These are phyloP conservation scores for Leccinellum luteum DNA, from an alignment of 768 basidiomycete genomes.

Conservation along the genomic window DNA sequence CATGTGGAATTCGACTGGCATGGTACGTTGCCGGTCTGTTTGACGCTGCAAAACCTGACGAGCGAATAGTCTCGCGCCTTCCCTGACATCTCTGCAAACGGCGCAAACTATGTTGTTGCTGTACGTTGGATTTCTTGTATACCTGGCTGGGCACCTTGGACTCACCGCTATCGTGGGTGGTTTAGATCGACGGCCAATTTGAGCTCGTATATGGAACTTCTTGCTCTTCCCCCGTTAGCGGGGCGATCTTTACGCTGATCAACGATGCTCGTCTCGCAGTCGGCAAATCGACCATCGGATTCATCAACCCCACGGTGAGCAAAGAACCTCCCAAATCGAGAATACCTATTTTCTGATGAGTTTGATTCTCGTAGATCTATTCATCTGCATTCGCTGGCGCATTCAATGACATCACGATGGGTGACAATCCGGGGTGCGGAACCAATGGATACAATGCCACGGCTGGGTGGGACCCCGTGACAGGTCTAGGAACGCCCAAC, in stretches of 20 bases:
- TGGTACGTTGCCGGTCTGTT: slow-evolving; percentile 13
- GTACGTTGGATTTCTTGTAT: slow-evolving; percentile 3
- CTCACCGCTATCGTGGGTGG: not conserved
- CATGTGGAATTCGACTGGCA: slow-evolving; percentile 29
- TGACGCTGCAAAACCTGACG: slow-evolving; percentile 30
- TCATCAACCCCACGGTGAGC: slow-evolving; percentile 47
- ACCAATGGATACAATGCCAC: slow-evolving; percentile 26
- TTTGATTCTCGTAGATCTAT: slow-evolving; percentile 13
- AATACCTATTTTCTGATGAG: not conserved
- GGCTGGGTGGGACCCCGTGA: slow-evolving; percentile 33
- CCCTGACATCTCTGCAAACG: slow-evolving; percentile 38
- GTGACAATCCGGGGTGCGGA: slow-evolving; percentile 28
- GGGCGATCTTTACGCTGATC: slow-evolving; percentile 33
- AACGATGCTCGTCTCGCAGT: slow-evolving; percentile 36
- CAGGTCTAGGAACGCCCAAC: slow-evolving; percentile 40
- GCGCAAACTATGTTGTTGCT: slow-evolving; percentile 31
- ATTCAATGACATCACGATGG: slow-evolving; percentile 22
- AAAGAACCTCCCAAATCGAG: slow-evolving; percentile 19
- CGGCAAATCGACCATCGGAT: slow-evolving; percentile 34
- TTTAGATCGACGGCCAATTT: slow-evolving; percentile 38
- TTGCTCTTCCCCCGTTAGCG: slow-evolving; percentile 31
- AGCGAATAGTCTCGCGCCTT: slow-evolving; percentile 34
- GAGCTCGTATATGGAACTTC: slow-evolving; percentile 33
- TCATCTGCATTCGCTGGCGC: slow-evolving; percentile 9
- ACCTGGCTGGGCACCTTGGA: not conserved